Percentiles rank a stretch among this genome's conserved stretches.
These are phyloP conservation scores for Boehmeria nivea DNA, from an alignment of 306 rosid species.

Conservation along the genomic window DNA sequence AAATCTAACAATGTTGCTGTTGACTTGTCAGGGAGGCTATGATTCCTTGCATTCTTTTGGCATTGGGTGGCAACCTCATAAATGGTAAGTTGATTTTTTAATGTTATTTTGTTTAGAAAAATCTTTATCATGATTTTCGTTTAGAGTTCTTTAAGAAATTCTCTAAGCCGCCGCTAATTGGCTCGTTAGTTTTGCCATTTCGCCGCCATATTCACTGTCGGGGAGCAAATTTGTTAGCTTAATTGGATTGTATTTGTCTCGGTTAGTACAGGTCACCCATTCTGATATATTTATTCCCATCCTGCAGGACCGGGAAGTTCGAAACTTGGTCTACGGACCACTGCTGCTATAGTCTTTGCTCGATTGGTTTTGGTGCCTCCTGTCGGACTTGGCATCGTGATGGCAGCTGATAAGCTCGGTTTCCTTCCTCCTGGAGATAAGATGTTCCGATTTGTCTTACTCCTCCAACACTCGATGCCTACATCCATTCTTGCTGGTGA, in stretches of 20 bases:
- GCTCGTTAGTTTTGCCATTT: not conserved
- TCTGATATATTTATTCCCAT: conserved; percentile 7
- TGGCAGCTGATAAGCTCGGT: conserved; percentile 89
- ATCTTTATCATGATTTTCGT: not conserved
- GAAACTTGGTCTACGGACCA: conserved; percentile 80
- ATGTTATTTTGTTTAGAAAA: not conserved
- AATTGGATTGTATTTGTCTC: not conserved
- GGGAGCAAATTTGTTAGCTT: not conserved
- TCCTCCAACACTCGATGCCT: conserved; percentile 98
- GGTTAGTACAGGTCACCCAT: not conserved
- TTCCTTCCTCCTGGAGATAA: conserved; percentile 81
- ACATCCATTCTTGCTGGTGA: conserved; percentile 93
- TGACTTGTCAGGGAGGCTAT: conserved; percentile 81
- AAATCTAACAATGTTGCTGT: conserved; percentile 28
- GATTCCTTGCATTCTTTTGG: conserved; percentile 98
- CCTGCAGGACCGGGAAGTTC: conserved; percentile 96
- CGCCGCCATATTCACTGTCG: not conserved
- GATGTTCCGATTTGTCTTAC: conserved; percentile 85
- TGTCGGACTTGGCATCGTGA: conserved; percentile 80
- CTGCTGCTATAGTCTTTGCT: conserved; percentile 71
- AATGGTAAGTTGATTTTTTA: conserved; percentile 58
- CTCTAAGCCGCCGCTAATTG: not conserved
- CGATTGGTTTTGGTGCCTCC: conserved; percentile 90
- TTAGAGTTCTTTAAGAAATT: not conserved
- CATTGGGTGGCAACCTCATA: conserved; percentile 91